Conservation (phyloP, 495 filamentous ascomycete genomes). For the Daldinia childiae region DNA sequence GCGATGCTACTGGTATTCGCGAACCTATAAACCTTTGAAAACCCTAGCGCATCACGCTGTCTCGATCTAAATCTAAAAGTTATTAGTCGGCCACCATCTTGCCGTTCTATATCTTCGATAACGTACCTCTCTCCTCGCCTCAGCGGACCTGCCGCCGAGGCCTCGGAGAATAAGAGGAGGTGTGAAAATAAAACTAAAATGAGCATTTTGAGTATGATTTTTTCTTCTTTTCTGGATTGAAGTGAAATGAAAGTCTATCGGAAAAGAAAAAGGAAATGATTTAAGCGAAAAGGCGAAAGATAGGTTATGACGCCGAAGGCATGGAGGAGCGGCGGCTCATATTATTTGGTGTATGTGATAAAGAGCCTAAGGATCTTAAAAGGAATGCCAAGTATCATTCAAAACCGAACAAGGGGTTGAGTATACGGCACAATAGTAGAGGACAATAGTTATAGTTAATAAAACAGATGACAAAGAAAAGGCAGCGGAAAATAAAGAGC, state of each 20-base stretch:
- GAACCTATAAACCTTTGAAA: constrained; percentile 34
- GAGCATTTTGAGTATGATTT: constrained; percentile 34
- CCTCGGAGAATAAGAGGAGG: constrained; percentile 44
- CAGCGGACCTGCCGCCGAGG: constrained; percentile 47
- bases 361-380: constrained; percentile 35
- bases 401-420: constrained; percentile 27
- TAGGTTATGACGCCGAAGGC: constrained; percentile 23
- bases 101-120: constrained; percentile 1
- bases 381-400: constrained; percentile 28
- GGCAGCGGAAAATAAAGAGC: constrained; percentile 32
- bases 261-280: constrained; percentile 13
- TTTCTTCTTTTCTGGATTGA: background rate
- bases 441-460: too few species aligned
- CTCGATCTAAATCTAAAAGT: constrained; percentile 33
- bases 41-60: constrained; percentile 23
- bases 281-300: constrained; percentile 18
- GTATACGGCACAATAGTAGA: constrained; percentile 22
- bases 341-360: constrained; percentile 37
- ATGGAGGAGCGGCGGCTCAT: constrained; percentile 40
- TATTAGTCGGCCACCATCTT: constrained; percentile 30
- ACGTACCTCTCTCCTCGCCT: constrained; percentile 43
- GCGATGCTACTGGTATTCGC: constrained; percentile 32
- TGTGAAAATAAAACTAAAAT: constrained; percentile 44
- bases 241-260: constrained; percentile 24
- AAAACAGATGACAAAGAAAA: constrained; percentile 38